Base-by-base conservation (phyloP, 345 rosid species). In the Draba incana region DNA sequence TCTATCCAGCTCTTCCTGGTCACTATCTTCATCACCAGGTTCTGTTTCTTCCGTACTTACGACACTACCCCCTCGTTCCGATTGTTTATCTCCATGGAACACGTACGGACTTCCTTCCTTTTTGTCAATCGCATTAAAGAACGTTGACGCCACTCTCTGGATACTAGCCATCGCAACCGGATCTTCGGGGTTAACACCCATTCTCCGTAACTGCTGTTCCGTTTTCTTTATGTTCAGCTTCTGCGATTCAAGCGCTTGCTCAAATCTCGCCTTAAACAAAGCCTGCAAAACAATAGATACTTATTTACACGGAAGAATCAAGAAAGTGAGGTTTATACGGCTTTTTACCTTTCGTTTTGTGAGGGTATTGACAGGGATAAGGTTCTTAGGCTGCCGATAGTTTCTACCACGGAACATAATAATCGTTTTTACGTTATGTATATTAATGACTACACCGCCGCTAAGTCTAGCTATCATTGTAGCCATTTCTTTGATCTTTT, bases 231-330 rank as follows among this genome's bases (percentile, higher is more conserved):
- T 91, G 78, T 90, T 93, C 72, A 93, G 81, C 84, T 88, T 93
- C 90, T 93, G 98, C 48, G 98, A 92, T 64, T 93, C 98, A 23
- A 93, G 95, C n/a, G 98, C 97, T 86, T 93, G 98, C 75, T 93
- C 98, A 43, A 90, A 93, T 79, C 98, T 86, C 14, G 98, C 98
- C 77, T 91, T 93, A 69, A 93, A 93, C 59, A 93, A 78, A 64
- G 98, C 98, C 98, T 93, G 87, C 80, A 81, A 31, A 53, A 67
- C 51, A 24, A 20, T 30, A 64, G 8, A 54, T 12, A 53, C 75
- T 49, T 37, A 20, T 31, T 58, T 50, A 67, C 24, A 72, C 48
- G 47, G 27, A 77, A 14, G 12, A 55, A 69, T 28, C 31, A 65
- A 38, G 57, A 69, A 50, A 45, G 37, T 42, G 20, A 59, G 44